Conservation (phyloP, 2,329 filamentous ascomycete species). For the Penicillium rolfsii region DNA sequence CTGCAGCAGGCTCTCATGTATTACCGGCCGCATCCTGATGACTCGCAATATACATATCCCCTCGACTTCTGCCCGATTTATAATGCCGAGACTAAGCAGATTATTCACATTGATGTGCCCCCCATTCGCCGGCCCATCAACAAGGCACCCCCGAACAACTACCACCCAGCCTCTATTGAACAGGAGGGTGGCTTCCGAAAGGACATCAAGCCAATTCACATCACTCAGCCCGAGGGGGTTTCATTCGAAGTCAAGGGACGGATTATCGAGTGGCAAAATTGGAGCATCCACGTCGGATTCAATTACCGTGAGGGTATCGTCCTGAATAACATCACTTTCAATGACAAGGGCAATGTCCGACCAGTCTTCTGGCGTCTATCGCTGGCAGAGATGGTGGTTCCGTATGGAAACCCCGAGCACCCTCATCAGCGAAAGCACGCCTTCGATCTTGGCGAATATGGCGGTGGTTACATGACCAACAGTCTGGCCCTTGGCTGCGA, state of each 20-base stretch:
- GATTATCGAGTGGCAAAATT: constrained; percentile 86
- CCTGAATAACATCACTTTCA: constrained; percentile 85
- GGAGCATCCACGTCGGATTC: constrained; percentile 90
- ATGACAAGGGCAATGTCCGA: constrained; percentile 76
- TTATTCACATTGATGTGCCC: constrained; percentile 83
- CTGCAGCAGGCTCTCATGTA: constrained; percentile 96
- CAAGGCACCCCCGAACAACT: constrained; percentile 74
- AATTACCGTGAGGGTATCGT: constrained; percentile 93
- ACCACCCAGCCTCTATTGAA: constrained; percentile 73
- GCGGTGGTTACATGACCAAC: constrained; percentile 55
- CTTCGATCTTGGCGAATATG: constrained; percentile 53
- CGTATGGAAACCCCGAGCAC: constrained; percentile 60
- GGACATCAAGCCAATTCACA: constrained; percentile 83
- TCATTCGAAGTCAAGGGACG: constrained; percentile 78
- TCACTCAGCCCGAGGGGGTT: constrained; percentile 85
- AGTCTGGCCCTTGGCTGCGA: constrained; percentile 52
- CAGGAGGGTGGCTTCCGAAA: constrained; percentile 74
- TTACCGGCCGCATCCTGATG: constrained; percentile 81
- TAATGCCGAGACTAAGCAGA: constrained; percentile 75
- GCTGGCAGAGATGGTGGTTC: constrained; percentile 90
- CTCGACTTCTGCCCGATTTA: constrained; percentile 94
- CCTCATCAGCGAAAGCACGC: constrained; percentile 55
- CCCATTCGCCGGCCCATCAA: constrained; percentile 74
- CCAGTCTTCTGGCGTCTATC: constrained; percentile 88
- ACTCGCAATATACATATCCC: constrained; percentile 88